phyloP scores from a whole-genome alignment of 208 protist species.

The Leishmania arabica region DNA sequence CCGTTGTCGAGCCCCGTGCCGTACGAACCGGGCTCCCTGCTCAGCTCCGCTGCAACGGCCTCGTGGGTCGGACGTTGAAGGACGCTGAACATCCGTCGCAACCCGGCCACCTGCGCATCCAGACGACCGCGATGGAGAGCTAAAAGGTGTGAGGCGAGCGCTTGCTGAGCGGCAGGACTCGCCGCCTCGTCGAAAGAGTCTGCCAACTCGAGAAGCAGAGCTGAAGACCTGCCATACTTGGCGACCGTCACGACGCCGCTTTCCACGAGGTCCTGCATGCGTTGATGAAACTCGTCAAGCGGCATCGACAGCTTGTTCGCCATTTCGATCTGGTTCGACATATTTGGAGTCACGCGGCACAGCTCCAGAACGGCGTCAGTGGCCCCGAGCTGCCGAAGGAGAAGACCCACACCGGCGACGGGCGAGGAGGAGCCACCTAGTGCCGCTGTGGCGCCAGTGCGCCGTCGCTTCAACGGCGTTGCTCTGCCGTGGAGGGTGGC shows the following conservation, averaged over 20 bases:
- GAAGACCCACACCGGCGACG: slow-evolving; percentile 36
- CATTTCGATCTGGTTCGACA: slow-evolving; percentile 54
- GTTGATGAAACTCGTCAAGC: slow-evolving; percentile 59
- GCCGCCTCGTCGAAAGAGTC: slow-evolving; percentile 38
- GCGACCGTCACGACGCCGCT: slow-evolving; percentile 35
- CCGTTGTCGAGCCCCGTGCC: not conserved
- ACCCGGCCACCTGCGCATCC: slow-evolving; percentile 33
- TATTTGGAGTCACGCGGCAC: slow-evolving; percentile 33
- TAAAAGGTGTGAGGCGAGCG: slow-evolving; percentile 32
- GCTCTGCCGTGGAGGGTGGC: not conserved
- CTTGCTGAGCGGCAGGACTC: slow-evolving; percentile 27
- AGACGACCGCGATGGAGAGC: slow-evolving; percentile 39
- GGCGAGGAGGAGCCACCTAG: not conserved
- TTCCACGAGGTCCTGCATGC: slow-evolving; percentile 57
- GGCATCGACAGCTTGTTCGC: slow-evolving; percentile 64
- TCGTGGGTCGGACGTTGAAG: slow-evolving; percentile 58
- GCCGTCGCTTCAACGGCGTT: slow-evolving; percentile 17
- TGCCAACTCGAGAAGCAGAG: slow-evolving; percentile 32
- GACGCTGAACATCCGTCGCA: slow-evolving; percentile 58
- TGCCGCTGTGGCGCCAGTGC: slow-evolving; percentile 1
- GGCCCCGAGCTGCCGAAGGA: slow-evolving; percentile 68
- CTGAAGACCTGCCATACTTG: slow-evolving; percentile 23
- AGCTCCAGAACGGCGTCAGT: slow-evolving; percentile 67
- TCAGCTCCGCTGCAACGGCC: slow-evolving; percentile 35
- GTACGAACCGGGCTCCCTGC: slow-evolving; percentile 6